A percentile compares a stretch with the other conserved stretches of the same genome.
Evolutionary conservation across 306 rosid species (phyloP).

Genomic region (Comarum palustre): DNA sequence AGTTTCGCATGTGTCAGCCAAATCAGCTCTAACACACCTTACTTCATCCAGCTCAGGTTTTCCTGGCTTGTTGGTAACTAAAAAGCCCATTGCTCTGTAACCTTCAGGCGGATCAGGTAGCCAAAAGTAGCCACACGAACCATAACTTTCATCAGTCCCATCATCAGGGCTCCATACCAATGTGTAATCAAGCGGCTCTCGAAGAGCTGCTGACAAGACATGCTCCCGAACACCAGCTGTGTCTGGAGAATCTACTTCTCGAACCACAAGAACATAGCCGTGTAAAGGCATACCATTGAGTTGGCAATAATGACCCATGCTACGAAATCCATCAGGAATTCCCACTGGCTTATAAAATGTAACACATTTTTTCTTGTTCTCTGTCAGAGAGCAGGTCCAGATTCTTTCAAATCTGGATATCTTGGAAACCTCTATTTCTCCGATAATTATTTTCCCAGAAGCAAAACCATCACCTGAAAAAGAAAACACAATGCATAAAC

Average conservation of each 20-base stretch:
- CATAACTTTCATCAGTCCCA: constrained; percentile 36
- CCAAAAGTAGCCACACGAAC: constrained; percentile 67
- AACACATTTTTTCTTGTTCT: constrained; percentile 40
- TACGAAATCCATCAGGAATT: constrained; percentile 65
- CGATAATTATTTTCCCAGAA: constrained; percentile 62
- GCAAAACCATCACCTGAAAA: constrained; percentile 66
- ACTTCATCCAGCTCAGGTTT: constrained; percentile 71
- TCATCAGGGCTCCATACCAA: constrained; percentile 59
- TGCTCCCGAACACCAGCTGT: constrained; percentile 17
- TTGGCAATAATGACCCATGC: constrained; percentile 83
- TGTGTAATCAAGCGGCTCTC: constrained; percentile 61
- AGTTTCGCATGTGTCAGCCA: constrained; percentile 63
- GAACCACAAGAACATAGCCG: constrained; percentile 69
- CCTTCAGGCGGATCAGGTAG: constrained; percentile 78
- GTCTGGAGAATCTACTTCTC: constrained; percentile 46
- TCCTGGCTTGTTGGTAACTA: constrained; percentile 54
- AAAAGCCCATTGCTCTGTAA: constrained; percentile 64
- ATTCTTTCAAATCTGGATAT: constrained; percentile 54
- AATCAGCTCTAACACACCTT: constrained; percentile 71
- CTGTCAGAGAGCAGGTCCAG: constrained; percentile 46
- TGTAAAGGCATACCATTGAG: constrained; percentile 49
- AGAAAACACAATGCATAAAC: constrained; percentile 11
- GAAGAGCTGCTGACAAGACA: constrained; percentile 47
- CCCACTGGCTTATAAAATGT: constrained; percentile 64
- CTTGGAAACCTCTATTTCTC: constrained; percentile 67